These are phyloP conservation scores for Meredithiella fracta DNA, from an alignment of 2,329 filamentous ascomycete species.

Conservation along the genomic window DNA sequence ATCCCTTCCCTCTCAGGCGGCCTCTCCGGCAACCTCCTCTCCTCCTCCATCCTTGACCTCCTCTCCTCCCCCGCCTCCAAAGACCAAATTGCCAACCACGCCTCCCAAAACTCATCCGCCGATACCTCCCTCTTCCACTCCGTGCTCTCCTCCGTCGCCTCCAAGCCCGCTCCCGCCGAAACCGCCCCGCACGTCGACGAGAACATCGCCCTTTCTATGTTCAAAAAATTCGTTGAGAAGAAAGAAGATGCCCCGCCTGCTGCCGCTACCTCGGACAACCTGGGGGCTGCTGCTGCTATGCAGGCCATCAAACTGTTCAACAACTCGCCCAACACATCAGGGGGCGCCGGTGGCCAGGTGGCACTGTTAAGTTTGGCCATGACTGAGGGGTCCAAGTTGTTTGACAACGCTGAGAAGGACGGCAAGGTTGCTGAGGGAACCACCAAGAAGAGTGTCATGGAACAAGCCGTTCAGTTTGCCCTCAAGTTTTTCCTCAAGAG, in stretches of 20 bases:
- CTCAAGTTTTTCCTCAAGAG: constrained; percentile 84
- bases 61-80: constrained; percentile 32
- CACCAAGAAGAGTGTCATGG: constrained; percentile 66
- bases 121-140: constrained; percentile 32
- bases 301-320: constrained; percentile 70
- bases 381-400: constrained; percentile 67
- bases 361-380: constrained; percentile 74
- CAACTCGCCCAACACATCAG: constrained; percentile 26
- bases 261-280: constrained; percentile 33
- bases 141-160: constrained; percentile 30
- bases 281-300: constrained; percentile 62
- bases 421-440: constrained; percentile 39
- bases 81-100: constrained; percentile 31
- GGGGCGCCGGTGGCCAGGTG: constrained; percentile 35
- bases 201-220: constrained; percentile 50
- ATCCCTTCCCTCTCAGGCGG: constrained; percentile 3
- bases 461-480: constrained; percentile 69
- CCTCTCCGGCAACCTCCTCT: constrained; percentile 15
- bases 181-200: constrained; percentile 33
- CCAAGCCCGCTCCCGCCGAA: constrained; percentile 31
- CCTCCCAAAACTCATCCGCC: constrained; percentile 30
- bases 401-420: constrained; percentile 39
- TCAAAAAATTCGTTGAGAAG: constrained; percentile 55
- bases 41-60: constrained; percentile 13
- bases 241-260: constrained; percentile 30